These are phyloP conservation scores for Colletotrichum sp. DNA, from an alignment of 2,329 filamentous ascomycete species.

Conservation along the genomic window DNA sequence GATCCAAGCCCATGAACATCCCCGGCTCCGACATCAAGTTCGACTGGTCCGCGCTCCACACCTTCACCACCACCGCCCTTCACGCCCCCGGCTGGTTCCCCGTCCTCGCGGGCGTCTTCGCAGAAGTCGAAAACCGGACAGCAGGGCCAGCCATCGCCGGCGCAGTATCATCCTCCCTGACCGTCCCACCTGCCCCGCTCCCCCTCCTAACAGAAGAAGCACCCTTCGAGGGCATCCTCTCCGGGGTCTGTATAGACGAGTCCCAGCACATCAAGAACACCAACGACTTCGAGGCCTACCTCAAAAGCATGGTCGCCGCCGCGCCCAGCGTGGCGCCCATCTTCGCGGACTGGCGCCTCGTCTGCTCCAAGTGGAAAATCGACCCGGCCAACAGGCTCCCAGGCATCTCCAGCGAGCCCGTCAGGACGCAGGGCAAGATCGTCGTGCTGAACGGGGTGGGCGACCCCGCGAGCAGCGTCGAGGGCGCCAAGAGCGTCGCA, in stretches of 20 bases:
- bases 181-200: neutral
- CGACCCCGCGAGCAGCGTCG: slow-evolving; percentile 2
- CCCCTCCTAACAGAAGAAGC: neutral
- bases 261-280: neutral
- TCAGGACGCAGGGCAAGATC: neutral
- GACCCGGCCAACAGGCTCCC: neutral
- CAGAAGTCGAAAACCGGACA: neutral
- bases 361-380: slow-evolving; percentile 3
- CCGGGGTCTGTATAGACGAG: slow-evolving; percentile 1
- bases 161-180: neutral
- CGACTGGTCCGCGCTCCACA: slow-evolving; percentile 8
- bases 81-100: neutral
- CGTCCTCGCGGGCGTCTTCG: neutral
- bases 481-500: neutral
- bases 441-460: neutral
- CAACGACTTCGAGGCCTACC: neutral
- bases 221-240: neutral
- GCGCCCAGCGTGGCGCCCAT: slow-evolving; percentile 9
- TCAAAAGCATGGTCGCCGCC: neutral
- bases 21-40: neutral
- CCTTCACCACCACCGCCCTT: neutral
- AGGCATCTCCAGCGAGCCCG: neutral
- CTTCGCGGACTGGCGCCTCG: neutral
- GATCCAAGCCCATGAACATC: neutral
- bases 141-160: neutral